phyloP scores from a whole-genome alignment of 148 eudicot species.

The Beta vulgaris region DNA sequence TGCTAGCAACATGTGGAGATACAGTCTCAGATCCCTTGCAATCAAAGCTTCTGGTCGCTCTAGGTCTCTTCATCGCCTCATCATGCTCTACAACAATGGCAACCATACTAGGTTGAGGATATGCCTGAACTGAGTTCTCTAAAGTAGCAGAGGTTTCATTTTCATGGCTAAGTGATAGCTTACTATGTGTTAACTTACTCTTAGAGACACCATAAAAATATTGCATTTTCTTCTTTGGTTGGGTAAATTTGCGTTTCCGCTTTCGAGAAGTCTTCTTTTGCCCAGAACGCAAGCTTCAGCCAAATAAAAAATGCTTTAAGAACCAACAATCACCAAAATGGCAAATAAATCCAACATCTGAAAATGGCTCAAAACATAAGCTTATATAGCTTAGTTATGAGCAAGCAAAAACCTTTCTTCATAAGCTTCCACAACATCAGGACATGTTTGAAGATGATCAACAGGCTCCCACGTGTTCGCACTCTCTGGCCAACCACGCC shows the following conservation, averaged over 20 bases:
- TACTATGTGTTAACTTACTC: constrained; percentile 41
- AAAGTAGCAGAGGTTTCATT: constrained; percentile 29
- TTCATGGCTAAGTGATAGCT: constrained; percentile 36
- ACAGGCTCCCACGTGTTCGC: constrained; percentile 96
- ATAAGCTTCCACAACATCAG: constrained; percentile 83
- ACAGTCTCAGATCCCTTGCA: constrained; percentile 34
- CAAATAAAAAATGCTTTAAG: constrained; percentile 5
- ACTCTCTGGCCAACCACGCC: constrained; percentile 99
- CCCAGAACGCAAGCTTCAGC: constrained; percentile 50
- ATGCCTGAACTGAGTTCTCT: constrained; percentile 12
- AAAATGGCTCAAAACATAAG: background rate
- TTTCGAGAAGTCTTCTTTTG: constrained; percentile 52
- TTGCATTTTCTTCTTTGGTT: constrained; percentile 75
- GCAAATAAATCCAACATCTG: background rate
- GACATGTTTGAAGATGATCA: constrained; percentile 68
- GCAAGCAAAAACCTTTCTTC: constrained; percentile 69
- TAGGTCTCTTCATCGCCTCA: constrained; percentile 30
- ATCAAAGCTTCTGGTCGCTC: constrained; percentile 29
- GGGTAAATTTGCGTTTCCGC: constrained; percentile 66
- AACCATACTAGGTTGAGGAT: constrained; percentile 22
- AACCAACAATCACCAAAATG: background rate
- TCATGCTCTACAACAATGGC: constrained; percentile 29
- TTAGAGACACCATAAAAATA: constrained; percentile 59
- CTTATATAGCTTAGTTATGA: constrained; percentile 10
- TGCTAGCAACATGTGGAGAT: constrained; percentile 35